Conservation (phyloP, 192 early-diverging fungal species). For the Rhizoclosmatium sp. region DNA sequence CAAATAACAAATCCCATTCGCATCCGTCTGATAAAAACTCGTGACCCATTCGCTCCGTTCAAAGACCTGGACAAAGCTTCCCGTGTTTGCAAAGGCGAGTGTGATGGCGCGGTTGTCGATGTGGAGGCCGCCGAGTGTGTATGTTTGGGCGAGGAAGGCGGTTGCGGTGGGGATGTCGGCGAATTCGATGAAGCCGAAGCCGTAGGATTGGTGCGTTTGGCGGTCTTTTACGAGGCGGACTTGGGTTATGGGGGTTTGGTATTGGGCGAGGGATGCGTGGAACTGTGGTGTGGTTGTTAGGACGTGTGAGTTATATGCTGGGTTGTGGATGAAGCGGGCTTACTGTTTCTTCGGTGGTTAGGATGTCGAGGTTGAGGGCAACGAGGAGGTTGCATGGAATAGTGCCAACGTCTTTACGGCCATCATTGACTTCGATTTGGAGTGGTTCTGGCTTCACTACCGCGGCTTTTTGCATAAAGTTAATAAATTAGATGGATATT, state of each 20-base stretch:
- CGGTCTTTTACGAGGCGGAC: constrained; percentile 67
- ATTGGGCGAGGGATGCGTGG: constrained; percentile 25
- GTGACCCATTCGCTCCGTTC: constrained; percentile 67
- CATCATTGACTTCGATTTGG: constrained; percentile 60
- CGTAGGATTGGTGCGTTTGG: constrained; percentile 62
- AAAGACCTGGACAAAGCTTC: constrained; percentile 70
- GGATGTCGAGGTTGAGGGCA: constrained; percentile 62
- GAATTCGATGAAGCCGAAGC: constrained; percentile 72
- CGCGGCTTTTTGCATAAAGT: neutral
- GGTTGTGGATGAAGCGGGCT: constrained; percentile 17
- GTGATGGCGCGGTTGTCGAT: constrained; percentile 55
- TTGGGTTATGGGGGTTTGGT: constrained; percentile 29
- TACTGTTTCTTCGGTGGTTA: constrained; percentile 67
- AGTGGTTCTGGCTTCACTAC: neutral
- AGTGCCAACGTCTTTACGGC: constrained; percentile 61
- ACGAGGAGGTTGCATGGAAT: constrained; percentile 63
- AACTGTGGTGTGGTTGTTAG: neutral
- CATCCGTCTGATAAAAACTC: constrained; percentile 25
- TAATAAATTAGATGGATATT: neutral
- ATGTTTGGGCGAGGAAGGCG: constrained; percentile 4
- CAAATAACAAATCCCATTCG: constrained; percentile 48
- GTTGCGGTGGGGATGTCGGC: constrained; percentile 39
- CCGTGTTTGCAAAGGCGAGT: constrained; percentile 62
- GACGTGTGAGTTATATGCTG: neutral
- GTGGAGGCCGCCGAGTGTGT: constrained; percentile 33